Evolutionary conservation across 176 grass and related monocot species (phyloP).

Genomic region (Triticum turgidum): DNA sequence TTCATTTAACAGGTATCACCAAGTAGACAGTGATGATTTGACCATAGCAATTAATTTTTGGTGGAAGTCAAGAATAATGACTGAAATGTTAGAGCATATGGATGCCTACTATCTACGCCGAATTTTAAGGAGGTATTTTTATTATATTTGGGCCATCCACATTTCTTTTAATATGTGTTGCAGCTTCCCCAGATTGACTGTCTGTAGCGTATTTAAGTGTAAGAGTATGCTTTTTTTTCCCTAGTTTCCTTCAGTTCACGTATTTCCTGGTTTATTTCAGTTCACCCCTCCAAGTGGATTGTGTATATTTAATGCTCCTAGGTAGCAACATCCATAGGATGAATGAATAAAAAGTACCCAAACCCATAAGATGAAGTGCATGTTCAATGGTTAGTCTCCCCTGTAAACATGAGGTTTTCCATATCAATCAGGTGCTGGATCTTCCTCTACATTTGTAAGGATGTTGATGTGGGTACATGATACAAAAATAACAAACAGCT

Average conservation of each 20-base stretch:
- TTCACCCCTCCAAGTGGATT: neutral
- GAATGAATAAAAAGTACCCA: neutral
- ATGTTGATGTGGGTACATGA: neutral
- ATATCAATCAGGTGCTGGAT: conserved; percentile 3
- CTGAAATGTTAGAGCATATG: conserved; percentile 88
- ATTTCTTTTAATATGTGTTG: conserved; percentile 3
- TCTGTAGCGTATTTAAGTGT: neutral
- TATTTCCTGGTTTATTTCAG: neutral
- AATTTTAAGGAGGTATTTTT: conserved; percentile 83
- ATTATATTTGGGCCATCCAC: conserved; percentile 9
- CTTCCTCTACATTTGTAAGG: conserved; percentile 2
- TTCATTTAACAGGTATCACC: conserved; percentile 85
- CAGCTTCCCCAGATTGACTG: neutral
- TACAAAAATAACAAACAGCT: neutral
- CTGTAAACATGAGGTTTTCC: neutral
- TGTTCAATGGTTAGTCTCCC: neutral
- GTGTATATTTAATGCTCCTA: neutral
- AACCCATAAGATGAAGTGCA: neutral
- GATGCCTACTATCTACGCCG: conserved; percentile 88
- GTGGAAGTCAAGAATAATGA: conserved; percentile 90
- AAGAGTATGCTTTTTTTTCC: neutral
- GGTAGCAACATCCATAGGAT: neutral
- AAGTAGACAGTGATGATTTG: conserved; percentile 95
- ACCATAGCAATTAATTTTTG: conserved; percentile 94
- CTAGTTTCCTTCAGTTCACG: neutral